Base-by-base conservation (phyloP, 2,329 filamentous ascomycete species). In the Nannizziopsis barbatae region DNA sequence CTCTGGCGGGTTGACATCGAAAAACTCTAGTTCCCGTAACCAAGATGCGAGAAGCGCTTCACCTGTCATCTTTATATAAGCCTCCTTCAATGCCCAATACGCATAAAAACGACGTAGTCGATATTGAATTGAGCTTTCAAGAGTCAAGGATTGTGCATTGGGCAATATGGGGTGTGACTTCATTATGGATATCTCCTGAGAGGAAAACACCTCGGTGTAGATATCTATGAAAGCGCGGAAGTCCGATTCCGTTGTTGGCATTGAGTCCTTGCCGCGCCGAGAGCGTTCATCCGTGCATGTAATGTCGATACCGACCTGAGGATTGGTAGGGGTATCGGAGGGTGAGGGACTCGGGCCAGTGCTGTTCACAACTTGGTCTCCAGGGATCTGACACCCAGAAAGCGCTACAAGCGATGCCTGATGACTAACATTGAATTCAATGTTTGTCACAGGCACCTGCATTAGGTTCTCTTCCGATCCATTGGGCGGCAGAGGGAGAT, bases 341-440 rank as follows among this genome's bases (percentile, higher is more conserved):
- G 55, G 54, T 42, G 37, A 2, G 50, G 47, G 12, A 50, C 45
- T 30, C 50, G 50, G 17, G 27, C 17, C 7, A 10, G 10, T 43
- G 18, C 9, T 39, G 11, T 8, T 33, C 47, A 17, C 12, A 47
- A 32, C 42, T 4, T 7, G 7, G 27, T 9, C 42, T 10, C 47
- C 53, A 12, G 58, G 58, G 6, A 60, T 59, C 7, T 61, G 54
- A 15, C 66, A 70, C 10, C 79, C 76, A 1, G 79, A 74, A 4
- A 83, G 63, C 0, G 72, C 71, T n/a, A 81, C 76, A 2, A 83
- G 64, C 0, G 76, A 77, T 14, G 76, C 77, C 61, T 83, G 79
- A 53, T 83, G 79, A 30, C 74, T 79, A 47, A 82, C 71, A 53
- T 83, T 83, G 66, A 83, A 83, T 53, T 82, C 77, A 33, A 80